Conservation (phyloP, 495 filamentous ascomycete genomes). For the Neurospora intermedia region DNA sequence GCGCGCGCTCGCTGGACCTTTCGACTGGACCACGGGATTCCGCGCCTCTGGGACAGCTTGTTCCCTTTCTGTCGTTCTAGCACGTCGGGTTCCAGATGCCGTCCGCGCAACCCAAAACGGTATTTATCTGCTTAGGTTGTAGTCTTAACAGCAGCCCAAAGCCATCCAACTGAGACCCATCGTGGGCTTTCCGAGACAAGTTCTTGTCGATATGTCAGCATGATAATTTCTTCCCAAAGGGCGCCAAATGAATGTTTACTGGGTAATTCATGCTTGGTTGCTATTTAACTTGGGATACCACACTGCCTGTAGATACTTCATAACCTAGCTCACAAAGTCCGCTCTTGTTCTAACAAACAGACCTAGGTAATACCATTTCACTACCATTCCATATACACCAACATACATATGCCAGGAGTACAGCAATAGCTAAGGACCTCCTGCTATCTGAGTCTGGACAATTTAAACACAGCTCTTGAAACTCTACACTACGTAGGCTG, state of each 20-base stretch:
- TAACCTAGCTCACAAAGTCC: neutral
- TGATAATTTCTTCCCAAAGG: too few relatives aligned
- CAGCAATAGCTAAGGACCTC: neutral
- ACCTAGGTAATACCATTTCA: neutral
- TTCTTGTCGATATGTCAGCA: neutral
- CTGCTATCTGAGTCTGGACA: neutral
- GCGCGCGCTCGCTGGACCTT: neutral
- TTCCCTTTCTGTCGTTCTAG: neutral
- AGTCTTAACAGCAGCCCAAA: neutral
- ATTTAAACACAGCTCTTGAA: neutral
- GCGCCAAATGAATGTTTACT: neutral
- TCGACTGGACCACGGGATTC: neutral
- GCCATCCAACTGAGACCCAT: neutral
- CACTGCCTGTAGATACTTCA: neutral
- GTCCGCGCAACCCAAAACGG: neutral
- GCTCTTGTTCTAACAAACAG: neutral
- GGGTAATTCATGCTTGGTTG: too few relatives aligned
- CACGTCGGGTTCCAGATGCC: neutral
- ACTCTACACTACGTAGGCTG: neutral
- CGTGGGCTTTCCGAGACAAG: neutral
- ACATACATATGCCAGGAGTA: neutral
- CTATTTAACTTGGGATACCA: too few relatives aligned
- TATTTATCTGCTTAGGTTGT: neutral
- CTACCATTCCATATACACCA: neutral
- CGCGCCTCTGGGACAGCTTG: neutral